Evolutionary conservation across 371 early-diverging fungal species (phyloP), one percentile per base, ranked within the genome.

Genomic region (Saksenaea vasiformis): DNA sequence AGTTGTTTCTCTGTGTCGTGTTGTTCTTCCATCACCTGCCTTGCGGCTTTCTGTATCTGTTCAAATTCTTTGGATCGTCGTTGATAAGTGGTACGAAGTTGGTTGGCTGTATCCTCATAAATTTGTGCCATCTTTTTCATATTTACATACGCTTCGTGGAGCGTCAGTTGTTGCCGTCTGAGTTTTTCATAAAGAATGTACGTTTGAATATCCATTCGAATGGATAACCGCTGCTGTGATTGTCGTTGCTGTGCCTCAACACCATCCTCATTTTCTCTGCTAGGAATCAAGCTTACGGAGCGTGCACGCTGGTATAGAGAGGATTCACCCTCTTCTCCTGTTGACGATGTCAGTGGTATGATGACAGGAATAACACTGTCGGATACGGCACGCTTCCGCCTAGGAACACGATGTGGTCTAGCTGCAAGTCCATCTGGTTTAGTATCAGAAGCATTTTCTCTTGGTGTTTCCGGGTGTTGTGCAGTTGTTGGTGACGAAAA

Each of bases 171-270:
- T 41, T 78, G 74, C 11, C 70, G 69, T 27, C 65, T 68, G n/a
- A 82, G 54, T 9, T 64, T 64, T 39, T 79, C 78, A 55, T 76
- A 82, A 0, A 68, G 22, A 11, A 79, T 36, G 43, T 79, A 82
- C 0, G 79, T 79, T 9, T 72, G 61, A 0, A 78, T 56, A 53
- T 79, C 72, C 70, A 82, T 78, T 0, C 47, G 55, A 0, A 70
- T 67, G 4, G 54, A 58, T 2, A 69, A 74, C 34, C 74, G 58
- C 9, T 51, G 19, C 39, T 36, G 55, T 55, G 36, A 39, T 41
- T 58, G 41, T 7, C 54, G 22, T 56, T 60, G 36, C 19, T 62
- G 39, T 27, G 26, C 8, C 11, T 58, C 11, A 36, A 9, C 38
- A 56, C 35, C 27, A 2, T 1, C 47, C 36, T 61, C n/a, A 54